phyloP scores from a whole-genome alignment of 2,329 filamentous ascomycete species.

The Colletotrichum liaoningense region DNA sequence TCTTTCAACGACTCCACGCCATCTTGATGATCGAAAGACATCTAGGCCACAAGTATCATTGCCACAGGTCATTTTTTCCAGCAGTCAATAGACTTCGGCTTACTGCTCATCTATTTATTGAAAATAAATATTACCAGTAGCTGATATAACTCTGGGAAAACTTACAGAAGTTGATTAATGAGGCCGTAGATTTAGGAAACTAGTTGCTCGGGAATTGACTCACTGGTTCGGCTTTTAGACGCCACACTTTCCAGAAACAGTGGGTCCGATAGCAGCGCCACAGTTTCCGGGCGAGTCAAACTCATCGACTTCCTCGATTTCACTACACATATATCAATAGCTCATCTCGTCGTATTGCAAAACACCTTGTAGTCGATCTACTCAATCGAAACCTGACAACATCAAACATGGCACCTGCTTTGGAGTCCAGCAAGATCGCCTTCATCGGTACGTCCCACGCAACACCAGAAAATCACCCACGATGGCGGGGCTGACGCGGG shows the following conservation, averaged over 20 bases:
- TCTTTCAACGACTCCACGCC: too few species aligned
- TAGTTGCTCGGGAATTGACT: background rate
- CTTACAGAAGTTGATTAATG: too few species aligned
- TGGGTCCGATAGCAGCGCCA: background rate
- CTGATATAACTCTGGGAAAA: too few species aligned
- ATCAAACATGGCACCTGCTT: background rate
- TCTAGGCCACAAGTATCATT: too few species aligned
- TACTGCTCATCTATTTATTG: too few species aligned
- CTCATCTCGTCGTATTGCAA: background rate
- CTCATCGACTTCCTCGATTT: background rate
- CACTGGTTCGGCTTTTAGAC: background rate
- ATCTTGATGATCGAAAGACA: too few species aligned
- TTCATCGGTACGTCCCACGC: background rate
- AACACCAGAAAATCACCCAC: background rate
- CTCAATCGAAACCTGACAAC: background rate
- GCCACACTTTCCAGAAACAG: background rate
- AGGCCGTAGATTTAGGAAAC: background rate
- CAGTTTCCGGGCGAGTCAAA: slow-evolving; percentile 14
- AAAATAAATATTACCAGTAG: too few species aligned
- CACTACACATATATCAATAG: background rate
- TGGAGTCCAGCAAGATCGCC: slow-evolving; percentile 15
- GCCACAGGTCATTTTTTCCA: too few species aligned
- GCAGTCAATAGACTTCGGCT: too few species aligned
- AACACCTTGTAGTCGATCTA: background rate
- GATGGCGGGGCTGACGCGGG: slow-evolving; percentile 6